Percentiles rank a stretch among this genome's conserved stretches.
These are phyloP conservation scores for Ramaria sp. DNA, from an alignment of 768 basidiomycete genomes.

Conservation along the genomic window DNA sequence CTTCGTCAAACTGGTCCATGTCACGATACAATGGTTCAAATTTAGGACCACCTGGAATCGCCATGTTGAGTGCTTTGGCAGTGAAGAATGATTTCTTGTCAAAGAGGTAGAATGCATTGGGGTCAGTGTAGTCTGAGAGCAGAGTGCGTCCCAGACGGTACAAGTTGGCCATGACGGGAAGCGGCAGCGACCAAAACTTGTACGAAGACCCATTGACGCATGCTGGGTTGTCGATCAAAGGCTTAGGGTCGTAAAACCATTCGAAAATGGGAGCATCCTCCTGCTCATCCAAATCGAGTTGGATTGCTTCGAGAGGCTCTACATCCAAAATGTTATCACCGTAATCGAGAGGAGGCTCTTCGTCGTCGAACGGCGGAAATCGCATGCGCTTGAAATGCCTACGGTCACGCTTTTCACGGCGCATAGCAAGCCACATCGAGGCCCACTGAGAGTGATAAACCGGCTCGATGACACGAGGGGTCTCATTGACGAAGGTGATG, in stretches of 20 bases:
- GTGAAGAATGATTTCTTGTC: slow-evolving; percentile 98
- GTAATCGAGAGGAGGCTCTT: slow-evolving; percentile 97
- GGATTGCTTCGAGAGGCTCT: slow-evolving; percentile 95
- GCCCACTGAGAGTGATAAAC: slow-evolving; percentile 99
- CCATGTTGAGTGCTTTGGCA: slow-evolving; percentile 93
- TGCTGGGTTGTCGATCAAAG: slow-evolving; percentile 77
- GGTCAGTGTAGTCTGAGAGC: slow-evolving; percentile 86
- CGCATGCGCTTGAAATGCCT: slow-evolving; percentile 99
- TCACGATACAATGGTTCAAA: slow-evolving; percentile 97
- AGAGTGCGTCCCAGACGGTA: slow-evolving; percentile 93
- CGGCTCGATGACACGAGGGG: slow-evolving; percentile 93
- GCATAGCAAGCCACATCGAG: slow-evolving; percentile 99
- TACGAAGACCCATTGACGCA: slow-evolving; percentile 89
- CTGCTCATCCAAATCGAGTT: slow-evolving; percentile 85
- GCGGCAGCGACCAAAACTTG: slow-evolving; percentile 81
- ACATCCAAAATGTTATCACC: slow-evolving; percentile 98
- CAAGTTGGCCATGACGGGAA: slow-evolving; percentile 94
- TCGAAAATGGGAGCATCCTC: slow-evolving; percentile 89
- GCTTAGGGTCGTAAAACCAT: slow-evolving; percentile 98
- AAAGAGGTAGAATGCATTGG: slow-evolving; percentile 86
- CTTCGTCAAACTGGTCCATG: slow-evolving; percentile 95
- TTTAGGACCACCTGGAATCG: slow-evolving; percentile 96
- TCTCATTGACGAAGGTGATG: slow-evolving; percentile 98
- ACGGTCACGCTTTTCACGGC: slow-evolving; percentile 95
- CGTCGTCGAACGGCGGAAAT: slow-evolving; percentile 98